These are phyloP conservation scores for Debaryomyces nepalensis DNA, from an alignment of 1,139 yeast genomes.

Conservation along the genomic window DNA sequence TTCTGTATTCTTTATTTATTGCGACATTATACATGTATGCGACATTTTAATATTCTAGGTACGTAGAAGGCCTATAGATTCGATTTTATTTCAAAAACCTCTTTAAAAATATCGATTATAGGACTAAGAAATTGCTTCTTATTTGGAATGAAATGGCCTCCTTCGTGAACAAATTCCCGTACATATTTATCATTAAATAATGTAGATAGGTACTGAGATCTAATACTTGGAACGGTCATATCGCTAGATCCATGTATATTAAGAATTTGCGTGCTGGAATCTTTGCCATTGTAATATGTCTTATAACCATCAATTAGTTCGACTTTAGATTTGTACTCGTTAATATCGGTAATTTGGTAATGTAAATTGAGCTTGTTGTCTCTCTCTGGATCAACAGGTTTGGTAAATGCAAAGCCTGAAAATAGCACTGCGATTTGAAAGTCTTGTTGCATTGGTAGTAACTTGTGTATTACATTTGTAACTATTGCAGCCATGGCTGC, in stretches of 20 bases:
- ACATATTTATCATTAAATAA: slow-evolving; percentile 24
- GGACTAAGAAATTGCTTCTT: slow-evolving; percentile 33
- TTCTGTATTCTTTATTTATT: neutral
- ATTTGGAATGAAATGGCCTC: slow-evolving; percentile 46
- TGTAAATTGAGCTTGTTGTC: slow-evolving; percentile 25
- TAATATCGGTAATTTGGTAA: slow-evolving; percentile 26
- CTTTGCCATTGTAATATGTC: slow-evolving; percentile 23
- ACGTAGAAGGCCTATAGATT: slow-evolving; percentile 19
- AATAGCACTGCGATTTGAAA: slow-evolving; percentile 55
- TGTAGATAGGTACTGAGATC: slow-evolving; percentile 32
- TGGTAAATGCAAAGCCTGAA: slow-evolving; percentile 63
- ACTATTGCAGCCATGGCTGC: slow-evolving; percentile 77
- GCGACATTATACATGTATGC: neutral
- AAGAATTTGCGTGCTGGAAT: slow-evolving; percentile 29
- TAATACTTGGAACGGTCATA: slow-evolving; percentile 37
- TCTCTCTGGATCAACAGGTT: slow-evolving; percentile 25
- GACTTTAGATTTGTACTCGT: slow-evolving; percentile 26
- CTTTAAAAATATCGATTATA: slow-evolving; percentile 30
- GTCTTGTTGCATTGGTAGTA: slow-evolving; percentile 43
- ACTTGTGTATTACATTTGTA: slow-evolving; percentile 45
- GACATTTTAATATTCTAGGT: neutral
- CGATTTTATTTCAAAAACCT: slow-evolving; percentile 21
- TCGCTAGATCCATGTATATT: slow-evolving; percentile 40
- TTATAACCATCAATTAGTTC: slow-evolving; percentile 23
- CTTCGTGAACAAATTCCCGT: slow-evolving; percentile 35